Base-by-base conservation (phyloP, 768 basidiomycete genomes). In the Amanita rimosa region DNA sequence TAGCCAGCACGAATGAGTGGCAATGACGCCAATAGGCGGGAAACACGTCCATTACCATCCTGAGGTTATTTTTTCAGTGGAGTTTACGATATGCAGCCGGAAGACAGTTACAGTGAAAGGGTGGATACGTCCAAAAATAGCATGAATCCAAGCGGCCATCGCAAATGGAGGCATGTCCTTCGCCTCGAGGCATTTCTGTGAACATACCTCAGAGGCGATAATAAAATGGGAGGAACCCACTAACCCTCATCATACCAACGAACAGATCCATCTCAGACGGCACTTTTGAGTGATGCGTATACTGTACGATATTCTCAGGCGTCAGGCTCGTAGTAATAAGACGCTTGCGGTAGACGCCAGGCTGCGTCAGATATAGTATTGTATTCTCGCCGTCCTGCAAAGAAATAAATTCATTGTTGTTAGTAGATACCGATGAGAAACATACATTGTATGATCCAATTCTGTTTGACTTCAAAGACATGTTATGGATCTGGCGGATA, bases 31-130 rank as follows among this genome's bases (percentile, higher is more conserved):
- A 42, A 24, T 24, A 42, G 21, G 26, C 41, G 41, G 21, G 41
- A 24, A 42, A 42, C 41, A 27, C 41, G 41, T 22, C 41, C 41
- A 42, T 42, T 42, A 14, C 41, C 41, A 42, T 42, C 41, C 41
- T 42, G 16, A 1, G 26, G 16, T 24, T 24, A 5, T 29, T 29
- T 29, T 29, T 42, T 24, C 21, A 21, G 21, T 27, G 41, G 13
- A 42, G n/a, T 17, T 42, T 42, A 42, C 27, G 26, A 27, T 10
- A 42, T 42, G 27, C 41, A 21, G 40, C 21, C 17, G n/a, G 14
- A 26, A 17, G 41, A 42, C 13, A n/a, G 24, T 42, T 22, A 42
- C 41, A 13, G 41, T 42, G 41, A 42, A 42, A 42, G 41, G 41
- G 41, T 42, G 41, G 24, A 42, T 42, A 42, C 41, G 41, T 42